Evolutionary conservation across 495 filamentous ascomycete species (phyloP).

Genomic region (Astrothelium subdiscretum): DNA sequence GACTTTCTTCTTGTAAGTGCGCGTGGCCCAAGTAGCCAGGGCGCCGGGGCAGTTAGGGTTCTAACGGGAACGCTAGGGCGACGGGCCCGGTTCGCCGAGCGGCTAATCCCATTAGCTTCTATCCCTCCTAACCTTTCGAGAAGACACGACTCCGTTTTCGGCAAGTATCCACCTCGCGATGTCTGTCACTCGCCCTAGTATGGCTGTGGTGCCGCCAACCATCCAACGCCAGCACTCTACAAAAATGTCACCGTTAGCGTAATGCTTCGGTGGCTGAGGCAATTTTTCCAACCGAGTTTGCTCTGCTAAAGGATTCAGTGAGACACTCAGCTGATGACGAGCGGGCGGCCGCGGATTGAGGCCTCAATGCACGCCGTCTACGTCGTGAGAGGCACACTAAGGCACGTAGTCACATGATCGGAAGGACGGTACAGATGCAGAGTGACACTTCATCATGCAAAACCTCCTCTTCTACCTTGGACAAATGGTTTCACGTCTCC

Average conservation of each 20-base stretch:
- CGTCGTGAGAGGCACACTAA: too few species aligned
- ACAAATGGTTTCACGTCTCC: too few species aligned
- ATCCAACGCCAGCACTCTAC: not conserved
- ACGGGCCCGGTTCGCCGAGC: not conserved
- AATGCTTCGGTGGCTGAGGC: not conserved
- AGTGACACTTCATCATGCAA: too few species aligned
- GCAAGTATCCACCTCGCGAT: not conserved
- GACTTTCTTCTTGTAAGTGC: too few species aligned
- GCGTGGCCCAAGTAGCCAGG: too few species aligned
- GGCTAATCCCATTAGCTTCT: not conserved
- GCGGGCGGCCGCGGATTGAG: not conserved
- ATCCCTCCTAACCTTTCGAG: not conserved
- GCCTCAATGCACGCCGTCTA: too few species aligned
- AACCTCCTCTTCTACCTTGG: too few species aligned
- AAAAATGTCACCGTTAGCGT: not conserved
- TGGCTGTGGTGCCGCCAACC: not conserved
- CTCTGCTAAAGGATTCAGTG: not conserved
- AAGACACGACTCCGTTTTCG: not conserved
- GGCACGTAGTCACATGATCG: too few species aligned
- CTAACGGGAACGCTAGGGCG: not conserved
- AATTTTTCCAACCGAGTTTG: not conserved
- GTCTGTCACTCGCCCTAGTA: not conserved
- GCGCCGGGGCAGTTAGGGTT: too few species aligned
- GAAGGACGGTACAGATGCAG: too few species aligned
- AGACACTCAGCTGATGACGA: not conserved